Evolutionary conservation across 768 basidiomycete genomes (phyloP).

Genomic region (Sistotremastrum niveocremeum): DNA sequence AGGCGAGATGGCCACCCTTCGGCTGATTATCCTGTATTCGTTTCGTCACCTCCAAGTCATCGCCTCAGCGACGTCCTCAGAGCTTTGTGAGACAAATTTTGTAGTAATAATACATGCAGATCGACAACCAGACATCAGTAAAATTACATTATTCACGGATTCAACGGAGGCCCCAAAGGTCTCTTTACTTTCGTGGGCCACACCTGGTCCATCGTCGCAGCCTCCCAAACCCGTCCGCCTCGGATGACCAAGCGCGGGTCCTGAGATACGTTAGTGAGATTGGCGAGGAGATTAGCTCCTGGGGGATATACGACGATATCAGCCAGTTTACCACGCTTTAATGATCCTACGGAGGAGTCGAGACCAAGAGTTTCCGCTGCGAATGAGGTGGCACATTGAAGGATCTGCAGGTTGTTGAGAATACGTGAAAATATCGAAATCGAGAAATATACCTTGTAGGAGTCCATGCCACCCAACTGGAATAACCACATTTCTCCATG

Average conservation of each 20-base stretch:
- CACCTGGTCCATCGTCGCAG: constrained; percentile 49
- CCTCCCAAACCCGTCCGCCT: constrained; percentile 61
- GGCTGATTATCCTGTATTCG: too few relatives aligned
- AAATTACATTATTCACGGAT: constrained; percentile 11
- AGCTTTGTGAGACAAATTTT: too few relatives aligned
- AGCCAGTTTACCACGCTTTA: constrained; percentile 53
- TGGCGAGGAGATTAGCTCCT: constrained; percentile 42
- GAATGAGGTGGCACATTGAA: constrained; percentile 53
- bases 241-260: constrained; percentile 44
- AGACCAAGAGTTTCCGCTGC: constrained; percentile 57
- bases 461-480: constrained; percentile 46
- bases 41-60: too few relatives aligned
- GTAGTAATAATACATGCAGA: too few relatives aligned
- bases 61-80: too few relatives aligned
- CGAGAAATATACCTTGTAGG: constrained; percentile 43
- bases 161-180: constrained; percentile 44
- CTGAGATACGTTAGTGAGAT: constrained; percentile 33
- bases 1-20: too few relatives aligned
- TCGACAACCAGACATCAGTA: neutral
- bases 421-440: neutral
- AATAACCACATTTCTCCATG: constrained; percentile 64
- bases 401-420: constrained; percentile 26
- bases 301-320: constrained; percentile 57
- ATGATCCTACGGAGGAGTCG: constrained; percentile 44
- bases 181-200: constrained; percentile 56